phyloP scores from a whole-genome alignment of 345 rosid genomes.

The Rhizophora apiculata region DNA sequence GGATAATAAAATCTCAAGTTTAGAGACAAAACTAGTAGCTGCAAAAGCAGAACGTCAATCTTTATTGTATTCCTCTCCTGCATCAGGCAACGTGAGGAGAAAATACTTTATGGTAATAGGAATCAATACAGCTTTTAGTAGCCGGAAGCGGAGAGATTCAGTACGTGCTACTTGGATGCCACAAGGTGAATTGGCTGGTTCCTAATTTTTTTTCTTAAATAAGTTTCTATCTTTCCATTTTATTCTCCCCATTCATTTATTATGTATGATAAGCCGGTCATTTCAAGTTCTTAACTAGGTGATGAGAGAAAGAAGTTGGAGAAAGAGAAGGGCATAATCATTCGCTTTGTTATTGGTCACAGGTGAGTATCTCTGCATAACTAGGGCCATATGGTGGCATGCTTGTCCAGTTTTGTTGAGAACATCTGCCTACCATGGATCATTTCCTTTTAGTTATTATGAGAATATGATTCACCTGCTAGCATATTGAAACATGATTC shows the following conservation, averaged over 20 bases:
- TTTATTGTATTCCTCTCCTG: conserved; percentile 3
- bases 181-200: conserved; percentile 45
- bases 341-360: conserved; percentile 89
- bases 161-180: conserved; percentile 94
- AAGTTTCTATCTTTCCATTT: neutral
- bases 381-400: neutral
- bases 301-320: conserved; percentile 62
- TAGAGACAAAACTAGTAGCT: conserved; percentile 46
- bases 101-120: conserved; percentile 86
- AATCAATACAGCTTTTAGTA: conserved; percentile 82
- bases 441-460: neutral
- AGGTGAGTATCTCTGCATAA: conserved; percentile 41
- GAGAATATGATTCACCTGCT: neutral
- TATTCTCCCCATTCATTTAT: neutral
- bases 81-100: conserved; percentile 25
- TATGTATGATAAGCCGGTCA: conserved; percentile 2
- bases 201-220: neutral
- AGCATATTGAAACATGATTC: no score
- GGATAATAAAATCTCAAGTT: conserved; percentile 38
- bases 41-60: conserved; percentile 43
- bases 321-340: conserved; percentile 72
- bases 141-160: conserved; percentile 79
- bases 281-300: conserved; percentile 29
- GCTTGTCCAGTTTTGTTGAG: conserved; percentile 1
- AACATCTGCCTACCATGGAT: neutral